phyloP scores from a whole-genome alignment of 768 basidiomycete species.

The Pholiota conissans region DNA sequence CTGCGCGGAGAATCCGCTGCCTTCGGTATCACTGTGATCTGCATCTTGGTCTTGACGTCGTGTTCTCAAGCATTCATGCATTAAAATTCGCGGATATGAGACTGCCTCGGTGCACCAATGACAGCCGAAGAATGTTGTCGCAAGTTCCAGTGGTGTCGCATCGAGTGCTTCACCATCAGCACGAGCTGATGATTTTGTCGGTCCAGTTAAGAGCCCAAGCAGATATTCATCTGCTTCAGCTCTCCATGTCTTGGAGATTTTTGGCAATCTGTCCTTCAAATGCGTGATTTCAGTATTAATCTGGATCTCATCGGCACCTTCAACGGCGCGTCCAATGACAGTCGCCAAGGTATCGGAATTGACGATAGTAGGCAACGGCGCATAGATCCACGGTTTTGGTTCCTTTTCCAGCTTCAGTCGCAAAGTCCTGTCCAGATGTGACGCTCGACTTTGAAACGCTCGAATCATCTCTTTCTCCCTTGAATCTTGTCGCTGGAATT shows the following conservation, averaged over 20 bases:
- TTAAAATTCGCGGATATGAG: too few relatives aligned
- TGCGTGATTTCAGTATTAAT: slow-evolving; percentile 18
- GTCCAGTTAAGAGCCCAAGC: slow-evolving; percentile 15
- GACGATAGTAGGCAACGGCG: neutral
- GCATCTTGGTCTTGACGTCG: neutral
- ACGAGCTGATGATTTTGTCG: neutral
- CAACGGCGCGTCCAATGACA: slow-evolving; percentile 12
- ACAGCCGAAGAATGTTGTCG: too few relatives aligned
- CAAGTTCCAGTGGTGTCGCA: slow-evolving; percentile 15
- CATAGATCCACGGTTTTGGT: neutral
- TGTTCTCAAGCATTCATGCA: slow-evolving; percentile 24
- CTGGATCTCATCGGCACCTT: slow-evolving; percentile 9
- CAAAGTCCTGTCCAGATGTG: neutral
- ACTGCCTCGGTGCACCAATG: slow-evolving; percentile 29
- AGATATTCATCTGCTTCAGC: slow-evolving; percentile 11
- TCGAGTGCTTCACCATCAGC: neutral
- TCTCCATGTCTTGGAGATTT: slow-evolving; percentile 20
- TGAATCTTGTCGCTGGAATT: neutral
- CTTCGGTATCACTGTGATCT: slow-evolving; percentile 8
- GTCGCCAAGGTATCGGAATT: neutral
- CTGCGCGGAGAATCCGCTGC: too few relatives aligned
- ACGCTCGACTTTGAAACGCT: neutral
- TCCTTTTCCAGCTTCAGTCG: neutral
- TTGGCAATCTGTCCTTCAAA: slow-evolving; percentile 6
- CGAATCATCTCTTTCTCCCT: neutral